A percentile compares a stretch with the other conserved stretches of the same genome.
Evolutionary conservation across 2,329 filamentous ascomycete genomes (phyloP).

Genomic region (Scopulariopsis brevicaulis): DNA sequence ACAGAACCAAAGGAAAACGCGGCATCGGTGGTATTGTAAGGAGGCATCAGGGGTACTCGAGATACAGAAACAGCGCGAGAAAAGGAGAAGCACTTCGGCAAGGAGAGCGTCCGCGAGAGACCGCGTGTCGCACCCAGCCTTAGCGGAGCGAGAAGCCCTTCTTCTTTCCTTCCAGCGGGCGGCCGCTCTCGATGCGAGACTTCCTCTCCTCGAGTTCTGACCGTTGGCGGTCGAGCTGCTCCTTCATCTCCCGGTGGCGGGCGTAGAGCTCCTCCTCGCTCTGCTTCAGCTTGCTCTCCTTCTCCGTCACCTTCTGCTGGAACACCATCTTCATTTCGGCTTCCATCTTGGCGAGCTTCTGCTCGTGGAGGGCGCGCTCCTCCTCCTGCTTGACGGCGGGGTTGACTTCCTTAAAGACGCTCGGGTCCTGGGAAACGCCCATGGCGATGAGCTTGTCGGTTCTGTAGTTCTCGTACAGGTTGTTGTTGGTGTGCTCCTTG

Average conservation of each 20-base stretch:
- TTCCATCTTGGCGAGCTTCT: constrained; percentile 99
- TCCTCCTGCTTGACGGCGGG: constrained; percentile 99
- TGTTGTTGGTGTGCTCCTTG: constrained; percentile 99
- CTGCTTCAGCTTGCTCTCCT: constrained; percentile 99
- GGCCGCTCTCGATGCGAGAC: constrained; percentile 81
- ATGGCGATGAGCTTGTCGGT: constrained; percentile 98
- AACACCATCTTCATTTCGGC: constrained; percentile 99
- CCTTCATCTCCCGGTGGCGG: constrained; percentile 98
- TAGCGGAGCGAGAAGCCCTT: constrained; percentile 99
- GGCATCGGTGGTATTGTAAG: constrained; percentile 45
- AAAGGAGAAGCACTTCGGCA: constrained; percentile 8
- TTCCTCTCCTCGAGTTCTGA: constrained; percentile 98
- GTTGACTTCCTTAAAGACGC: constrained; percentile 99
- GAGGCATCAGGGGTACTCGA: constrained; percentile 44
- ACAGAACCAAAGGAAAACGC: constrained; percentile 34
- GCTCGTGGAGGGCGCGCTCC: constrained; percentile 93
- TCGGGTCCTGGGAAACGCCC: constrained; percentile 97
- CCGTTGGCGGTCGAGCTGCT: constrained; percentile 92
- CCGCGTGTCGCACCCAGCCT: constrained; percentile 17
- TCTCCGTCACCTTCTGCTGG: constrained; percentile 99
- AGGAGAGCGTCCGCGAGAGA: constrained; percentile 2
- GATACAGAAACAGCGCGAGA: constrained; percentile 36
- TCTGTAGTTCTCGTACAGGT: constrained; percentile 98
- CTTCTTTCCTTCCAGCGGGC: constrained; percentile 92
- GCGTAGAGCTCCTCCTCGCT: constrained; percentile 98